Base-by-base conservation (phyloP, 2,329 filamentous ascomycete genomes). In the Aspergillus pseudoglaucus region DNA sequence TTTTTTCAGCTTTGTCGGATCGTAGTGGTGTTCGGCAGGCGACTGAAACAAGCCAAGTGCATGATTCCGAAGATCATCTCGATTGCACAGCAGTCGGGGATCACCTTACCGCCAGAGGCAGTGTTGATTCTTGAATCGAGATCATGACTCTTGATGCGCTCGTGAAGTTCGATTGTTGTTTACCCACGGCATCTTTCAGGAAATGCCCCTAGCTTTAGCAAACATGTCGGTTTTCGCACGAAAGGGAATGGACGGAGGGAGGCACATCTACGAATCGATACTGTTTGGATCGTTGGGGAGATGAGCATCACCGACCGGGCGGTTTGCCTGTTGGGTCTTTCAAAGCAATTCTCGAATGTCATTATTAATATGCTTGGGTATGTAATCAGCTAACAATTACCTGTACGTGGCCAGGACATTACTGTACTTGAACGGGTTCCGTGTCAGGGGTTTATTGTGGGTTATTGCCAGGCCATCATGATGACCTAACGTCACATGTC, bases 1-100 rank as follows among this genome's bases (percentile, higher is more conserved):
- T 65, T 66, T 38, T 44, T 53, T 23, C 59, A 66, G 39, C 47
- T 65, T 17, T 63, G 56, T 49, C 59, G 55, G 9, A 58, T 61
- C 35, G 47, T 61, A 4, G 48, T 48, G 2, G 55, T 59, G 3
- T 56, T 65, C 43, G 54, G 60, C 32, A 54, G 53, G 23, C 58
- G 57, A 38, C 56, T 61, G 35, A 47, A 59, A 12, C 44, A 51
- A 10, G 60, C 55, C 2, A 53, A 58, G 30, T 51, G 52, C 4
- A 53, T 55, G 27, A 49, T 64, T 18, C 46, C 53, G n/a, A 54
- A 51, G 3, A 58, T 66, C 15, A 52, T 57, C 33, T 51, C 35
- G 3, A 47, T 52, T 2, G 51, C 14, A 38, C 53, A 45, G 30
- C 40, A 46, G 7, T 53, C 47, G 22, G 42, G 15, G 4, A 47